These are phyloP conservation scores for Rubia tinctorum DNA, from an alignment of 305 asterid genomes.

Conservation along the genomic window DNA sequence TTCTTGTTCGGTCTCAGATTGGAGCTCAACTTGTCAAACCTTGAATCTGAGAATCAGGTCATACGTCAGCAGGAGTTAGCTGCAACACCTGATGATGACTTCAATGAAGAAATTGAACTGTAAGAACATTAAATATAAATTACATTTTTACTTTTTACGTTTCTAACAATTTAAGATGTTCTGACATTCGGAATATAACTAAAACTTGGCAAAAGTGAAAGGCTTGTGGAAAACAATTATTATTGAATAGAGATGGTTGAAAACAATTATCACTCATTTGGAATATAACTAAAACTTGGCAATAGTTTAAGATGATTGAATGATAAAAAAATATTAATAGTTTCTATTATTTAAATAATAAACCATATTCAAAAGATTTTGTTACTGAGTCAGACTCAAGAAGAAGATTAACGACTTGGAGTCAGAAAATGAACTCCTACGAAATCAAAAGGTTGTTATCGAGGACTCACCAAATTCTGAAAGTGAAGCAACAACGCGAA, in stretches of 20 bases:
- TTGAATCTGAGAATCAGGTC: constrained; percentile 94
- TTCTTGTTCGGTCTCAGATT: constrained; percentile 49
- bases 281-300: no score
- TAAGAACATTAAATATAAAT: constrained; percentile 37
- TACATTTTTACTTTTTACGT: constrained; percentile 10
- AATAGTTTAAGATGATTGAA: no score
- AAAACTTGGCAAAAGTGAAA: neutral
- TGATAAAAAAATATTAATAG: no score
- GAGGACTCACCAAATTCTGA: constrained; percentile 46
- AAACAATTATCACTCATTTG: no score
- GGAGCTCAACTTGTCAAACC: constrained; percentile 73
- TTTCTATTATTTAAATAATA: neutral
- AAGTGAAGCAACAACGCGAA: constrained; percentile 31
- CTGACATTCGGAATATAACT: neutral
- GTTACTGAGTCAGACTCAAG: constrained; percentile 47
- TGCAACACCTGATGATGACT: constrained; percentile 70
- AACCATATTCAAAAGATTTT: constrained; percentile 22
- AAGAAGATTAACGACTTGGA: constrained; percentile 68
- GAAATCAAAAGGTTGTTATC: constrained; percentile 48
- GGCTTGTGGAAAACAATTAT: neutral
- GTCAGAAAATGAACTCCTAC: constrained; percentile 65
- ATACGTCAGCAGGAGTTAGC: constrained; percentile 92
- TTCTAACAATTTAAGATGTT: constrained; percentile 5
- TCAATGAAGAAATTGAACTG: constrained; percentile 72
- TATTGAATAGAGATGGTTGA: no score